Base-by-base conservation (phyloP, 768 basidiomycete genomes). In the Royoungia palumana region DNA sequence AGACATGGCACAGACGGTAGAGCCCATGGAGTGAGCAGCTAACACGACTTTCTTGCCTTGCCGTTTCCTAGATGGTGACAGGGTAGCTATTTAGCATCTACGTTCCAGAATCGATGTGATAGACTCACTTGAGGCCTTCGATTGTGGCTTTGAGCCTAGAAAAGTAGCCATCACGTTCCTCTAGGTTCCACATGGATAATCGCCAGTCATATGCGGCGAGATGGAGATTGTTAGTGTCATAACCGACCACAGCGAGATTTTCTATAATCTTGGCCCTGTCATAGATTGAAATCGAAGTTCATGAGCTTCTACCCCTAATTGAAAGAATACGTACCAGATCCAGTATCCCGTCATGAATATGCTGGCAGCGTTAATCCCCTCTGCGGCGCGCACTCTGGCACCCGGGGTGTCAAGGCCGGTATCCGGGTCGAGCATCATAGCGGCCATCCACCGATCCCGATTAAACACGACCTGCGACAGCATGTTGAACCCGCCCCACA, bases 161-260 rank as follows among this genome's bases (percentile, higher is more conserved):
- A 63, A 93, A 93, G 65, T 94, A 94, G 1, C 86, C 85, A 61
- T 94, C 93, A 16, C 93, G 82, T 56, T 85, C 85, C 70, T 99
- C 93, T 3, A 97, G 80, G 63, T 99, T 98, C 66, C 81, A 85
- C 66, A 82, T 91, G 13, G 89, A 89, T 28, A 90, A 63, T 35
- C 88, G 78, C 95, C 94, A 97, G 59, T 96, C 94, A 60, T 96
- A 96, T 13, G 89, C 81, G 1, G 89, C 88, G 5, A 92, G 75
- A 61, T 83, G 76, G 28, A 94, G 70, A 56, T 93, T 94, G 58
- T 94, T 91, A 0, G 89, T 88, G 58, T 97, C 94, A 60, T 97
- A 98, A 60, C 87, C 87, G 17, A 97, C 79, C 1, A 86, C 91
- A 0, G 95, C 94, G 2, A 97, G 76, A 57, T 99, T 98, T 68